A percentile compares a stretch with the other conserved stretches of the same genome.
These are phyloP conservation scores for Colletotrichum tanaceti DNA, from an alignment of 2,329 filamentous ascomycete genomes.

Conservation along the genomic window DNA sequence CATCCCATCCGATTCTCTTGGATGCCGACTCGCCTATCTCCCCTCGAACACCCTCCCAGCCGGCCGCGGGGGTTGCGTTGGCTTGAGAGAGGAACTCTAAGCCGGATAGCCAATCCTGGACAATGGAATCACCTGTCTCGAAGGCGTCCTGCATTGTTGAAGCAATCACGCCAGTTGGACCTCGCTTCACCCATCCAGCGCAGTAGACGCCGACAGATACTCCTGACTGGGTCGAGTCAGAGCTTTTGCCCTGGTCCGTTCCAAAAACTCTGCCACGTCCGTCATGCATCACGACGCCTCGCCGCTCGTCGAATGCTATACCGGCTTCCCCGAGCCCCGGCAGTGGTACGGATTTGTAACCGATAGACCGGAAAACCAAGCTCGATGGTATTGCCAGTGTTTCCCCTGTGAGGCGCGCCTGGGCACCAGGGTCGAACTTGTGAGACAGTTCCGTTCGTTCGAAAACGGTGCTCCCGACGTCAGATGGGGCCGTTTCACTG, in stretches of 20 bases:
- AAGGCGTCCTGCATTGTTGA: slow-evolving; percentile 97
- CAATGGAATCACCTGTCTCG: slow-evolving; percentile 84
- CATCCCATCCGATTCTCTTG: slow-evolving; percentile 78
- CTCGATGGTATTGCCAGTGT: slow-evolving; percentile 69
- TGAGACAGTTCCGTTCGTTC: slow-evolving; percentile 68
- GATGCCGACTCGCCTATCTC: slow-evolving; percentile 68
- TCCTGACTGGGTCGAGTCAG: slow-evolving; percentile 54
- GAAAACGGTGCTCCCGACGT: slow-evolving; percentile 76
- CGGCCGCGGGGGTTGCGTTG: slow-evolving; percentile 50
- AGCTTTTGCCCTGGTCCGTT: slow-evolving; percentile 48
- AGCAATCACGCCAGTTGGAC: slow-evolving; percentile 94
- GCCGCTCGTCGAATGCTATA: slow-evolving; percentile 79
- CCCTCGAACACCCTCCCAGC: slow-evolving; percentile 81
- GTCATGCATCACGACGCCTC: slow-evolving; percentile 87
- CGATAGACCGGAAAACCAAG: slow-evolving; percentile 91
- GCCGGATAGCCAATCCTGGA: slow-evolving; percentile 74
- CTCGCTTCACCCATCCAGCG: slow-evolving; percentile 95
- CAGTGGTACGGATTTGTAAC: slow-evolving; percentile 86
- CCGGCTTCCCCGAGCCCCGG: slow-evolving; percentile 78
- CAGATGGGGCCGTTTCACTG: slow-evolving; percentile 55
- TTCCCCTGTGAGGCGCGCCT: slow-evolving; percentile 61
- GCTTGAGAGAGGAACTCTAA: slow-evolving; percentile 52
- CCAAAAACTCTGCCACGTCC: slow-evolving; percentile 75
- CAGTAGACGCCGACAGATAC: slow-evolving; percentile 83
- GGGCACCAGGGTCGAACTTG: slow-evolving; percentile 64